These are phyloP conservation scores for Plasmodium reichenowi DNA, from an alignment of 169 alveolate genomes.

Conservation along the genomic window DNA sequence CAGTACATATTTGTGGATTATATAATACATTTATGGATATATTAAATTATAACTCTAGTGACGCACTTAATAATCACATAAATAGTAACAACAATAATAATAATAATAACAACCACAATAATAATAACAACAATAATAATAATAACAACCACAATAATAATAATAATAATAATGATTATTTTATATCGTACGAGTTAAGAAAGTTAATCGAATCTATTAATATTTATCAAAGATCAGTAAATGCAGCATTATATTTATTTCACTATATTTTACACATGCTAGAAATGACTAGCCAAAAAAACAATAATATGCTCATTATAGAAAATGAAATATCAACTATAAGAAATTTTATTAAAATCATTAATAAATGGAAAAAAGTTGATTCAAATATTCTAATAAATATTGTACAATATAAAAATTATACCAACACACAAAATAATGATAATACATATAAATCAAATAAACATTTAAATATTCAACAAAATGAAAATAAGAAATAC, in stretches of 20 bases:
- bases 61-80: not conserved
- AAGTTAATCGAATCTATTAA: slow-evolving; percentile 18
- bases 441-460: not conserved
- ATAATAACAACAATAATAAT: too few species aligned
- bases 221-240: slow-evolving; percentile 21
- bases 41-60: slow-evolving; percentile 17
- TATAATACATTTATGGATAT: slow-evolving; percentile 45
- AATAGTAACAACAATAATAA: too few species aligned
- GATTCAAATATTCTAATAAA: slow-evolving; percentile 34
- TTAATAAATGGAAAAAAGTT: slow-evolving; percentile 31
- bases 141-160: too few species aligned
- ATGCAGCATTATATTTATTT: slow-evolving; percentile 2
- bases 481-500: not conserved
- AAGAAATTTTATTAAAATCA: slow-evolving; percentile 13
- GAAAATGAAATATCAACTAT: not conserved
- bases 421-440: not conserved
- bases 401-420: slow-evolving; percentile 1
- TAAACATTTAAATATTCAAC: too few species aligned
- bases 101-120: too few species aligned
- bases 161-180: too few species aligned
- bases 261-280: slow-evolving; percentile 23
- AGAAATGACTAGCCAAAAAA: not conserved
- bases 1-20: slow-evolving; percentile 36
- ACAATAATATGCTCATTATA: not conserved
- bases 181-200: slow-evolving; percentile 9